Percentiles rank a stretch among this genome's conserved stretches.
Evolutionary conservation across 768 basidiomycete species (phyloP).

Genomic region (Lactarius trivialis): DNA sequence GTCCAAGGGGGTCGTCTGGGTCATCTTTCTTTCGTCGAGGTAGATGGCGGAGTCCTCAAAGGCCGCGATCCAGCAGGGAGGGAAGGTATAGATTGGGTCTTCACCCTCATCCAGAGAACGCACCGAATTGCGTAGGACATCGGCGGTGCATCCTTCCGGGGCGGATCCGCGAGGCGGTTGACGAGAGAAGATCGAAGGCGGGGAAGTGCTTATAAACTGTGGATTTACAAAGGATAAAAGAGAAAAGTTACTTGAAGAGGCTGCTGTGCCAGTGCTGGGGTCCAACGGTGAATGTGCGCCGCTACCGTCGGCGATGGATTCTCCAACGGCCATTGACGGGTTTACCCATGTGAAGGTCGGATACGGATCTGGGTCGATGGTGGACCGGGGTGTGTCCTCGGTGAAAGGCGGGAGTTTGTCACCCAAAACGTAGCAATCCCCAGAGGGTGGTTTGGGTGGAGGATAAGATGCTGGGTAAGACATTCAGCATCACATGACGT

Average conservation of each 20-base stretch:
- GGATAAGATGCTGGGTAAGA: not conserved
- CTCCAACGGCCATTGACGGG: slow-evolving; percentile 1
- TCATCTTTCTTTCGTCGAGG: not conserved
- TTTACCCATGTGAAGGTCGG: slow-evolving; percentile 11
- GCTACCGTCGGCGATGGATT: not conserved
- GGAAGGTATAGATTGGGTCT: not conserved
- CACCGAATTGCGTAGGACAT: not conserved
- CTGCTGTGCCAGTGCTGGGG: not conserved
- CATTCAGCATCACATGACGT: not conserved
- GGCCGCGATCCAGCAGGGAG: not conserved
- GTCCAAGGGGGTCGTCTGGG: not conserved
- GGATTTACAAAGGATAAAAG: not conserved
- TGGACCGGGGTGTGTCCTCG: not conserved
- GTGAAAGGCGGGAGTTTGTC: not conserved
- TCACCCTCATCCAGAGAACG: slow-evolving; percentile 1
- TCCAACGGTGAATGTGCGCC: not conserved
- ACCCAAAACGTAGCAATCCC: not conserved
- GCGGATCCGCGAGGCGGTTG: not conserved
- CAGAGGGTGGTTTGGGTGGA: not conserved
- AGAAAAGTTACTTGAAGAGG: not conserved
- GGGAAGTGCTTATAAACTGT: not conserved
- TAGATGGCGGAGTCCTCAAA: slow-evolving; percentile 4
- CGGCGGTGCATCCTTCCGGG: not conserved
- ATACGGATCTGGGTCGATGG: not conserved
- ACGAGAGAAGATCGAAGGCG: not conserved